A percentile compares a stretch with the other conserved stretches of the same genome.
Conservation (phyloP, 2,329 filamentous ascomycete genomes). For the Verticillium zaregamsianum region DNA sequence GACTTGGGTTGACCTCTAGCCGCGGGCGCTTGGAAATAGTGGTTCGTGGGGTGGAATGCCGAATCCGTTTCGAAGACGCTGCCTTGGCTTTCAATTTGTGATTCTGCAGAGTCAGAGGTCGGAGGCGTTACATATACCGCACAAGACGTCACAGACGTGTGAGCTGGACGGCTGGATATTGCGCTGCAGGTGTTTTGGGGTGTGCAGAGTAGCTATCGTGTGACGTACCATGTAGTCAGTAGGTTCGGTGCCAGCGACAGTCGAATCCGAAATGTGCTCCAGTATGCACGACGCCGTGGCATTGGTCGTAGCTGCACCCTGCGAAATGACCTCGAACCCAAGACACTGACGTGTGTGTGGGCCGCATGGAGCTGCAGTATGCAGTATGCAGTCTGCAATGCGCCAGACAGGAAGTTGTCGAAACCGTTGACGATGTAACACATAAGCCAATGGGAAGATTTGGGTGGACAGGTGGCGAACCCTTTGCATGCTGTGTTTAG, state of each 20-base stretch:
- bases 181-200: background rate
- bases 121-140: no score
- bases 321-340: background rate
- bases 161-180: background rate
- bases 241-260: background rate
- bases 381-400: background rate
- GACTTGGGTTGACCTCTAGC: background rate
- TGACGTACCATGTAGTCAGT: background rate
- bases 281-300: background rate
- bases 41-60: background rate
- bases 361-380: background rate
- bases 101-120: no score
- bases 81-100: no score
- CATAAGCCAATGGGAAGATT: background rate
- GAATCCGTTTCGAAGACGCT: no score
- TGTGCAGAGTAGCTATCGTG: background rate
- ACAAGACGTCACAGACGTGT: background rate
- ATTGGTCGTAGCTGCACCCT: background rate
- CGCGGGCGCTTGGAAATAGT: background rate
- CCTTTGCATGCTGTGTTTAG: background rate
- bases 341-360: background rate
- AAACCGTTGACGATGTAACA: background rate
- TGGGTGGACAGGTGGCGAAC: background rate
- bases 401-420: background rate
- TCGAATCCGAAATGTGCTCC: background rate